phyloP scores from a whole-genome alignment of 306 rosid species.

The Vachellia collinsii region DNA sequence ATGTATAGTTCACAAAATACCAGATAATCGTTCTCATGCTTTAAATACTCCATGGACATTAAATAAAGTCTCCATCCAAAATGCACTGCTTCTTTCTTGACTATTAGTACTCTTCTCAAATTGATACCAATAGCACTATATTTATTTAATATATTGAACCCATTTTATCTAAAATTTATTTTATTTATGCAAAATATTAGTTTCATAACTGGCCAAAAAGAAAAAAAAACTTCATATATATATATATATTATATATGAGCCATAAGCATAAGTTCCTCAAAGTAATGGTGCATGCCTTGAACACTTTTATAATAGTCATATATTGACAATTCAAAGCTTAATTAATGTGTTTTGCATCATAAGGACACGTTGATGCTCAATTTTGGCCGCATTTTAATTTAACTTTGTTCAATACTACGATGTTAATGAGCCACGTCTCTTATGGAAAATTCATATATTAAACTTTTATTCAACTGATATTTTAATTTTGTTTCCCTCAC shows the following conservation, averaged over 20 bases:
- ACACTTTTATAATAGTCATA: neutral
- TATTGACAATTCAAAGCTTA: neutral
- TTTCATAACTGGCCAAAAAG: neutral
- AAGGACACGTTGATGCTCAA: constrained; percentile 1
- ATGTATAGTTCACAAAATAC: no score
- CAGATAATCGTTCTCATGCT: no score
- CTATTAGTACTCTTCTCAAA: neutral
- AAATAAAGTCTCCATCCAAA: no score
- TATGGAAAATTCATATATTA: neutral
- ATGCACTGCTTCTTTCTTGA: no score
- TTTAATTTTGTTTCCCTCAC: neutral
- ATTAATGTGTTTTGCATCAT: neutral
- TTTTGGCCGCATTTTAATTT: neutral
- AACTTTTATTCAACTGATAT: neutral
- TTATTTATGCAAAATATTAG: no score
- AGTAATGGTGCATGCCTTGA: neutral
- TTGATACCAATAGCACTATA: no score
- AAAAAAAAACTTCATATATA: no score
- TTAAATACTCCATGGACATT: no score
- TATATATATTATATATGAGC: neutral
- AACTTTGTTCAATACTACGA: neutral
- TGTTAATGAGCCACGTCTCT: neutral
- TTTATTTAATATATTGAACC: no score
- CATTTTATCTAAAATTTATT: neutral
- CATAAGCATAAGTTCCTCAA: neutral